phyloP scores from a whole-genome alignment of 495 filamentous ascomycete species.

The Tuber umbilicatum region DNA sequence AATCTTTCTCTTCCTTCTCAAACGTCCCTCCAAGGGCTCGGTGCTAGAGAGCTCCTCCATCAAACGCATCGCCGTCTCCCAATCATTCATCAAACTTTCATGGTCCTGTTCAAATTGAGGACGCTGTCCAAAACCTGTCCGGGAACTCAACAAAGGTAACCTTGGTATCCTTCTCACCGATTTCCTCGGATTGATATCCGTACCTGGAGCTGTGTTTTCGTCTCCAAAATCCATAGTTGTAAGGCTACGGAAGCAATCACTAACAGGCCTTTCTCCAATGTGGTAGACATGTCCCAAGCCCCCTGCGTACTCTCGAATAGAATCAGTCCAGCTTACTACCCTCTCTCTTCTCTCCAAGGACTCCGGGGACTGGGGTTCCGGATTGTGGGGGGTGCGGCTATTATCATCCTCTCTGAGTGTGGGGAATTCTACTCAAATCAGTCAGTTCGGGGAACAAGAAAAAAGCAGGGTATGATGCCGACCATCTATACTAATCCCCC shows the following conservation, averaged over 20 bases:
- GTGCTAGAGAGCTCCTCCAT: constrained; percentile 22
- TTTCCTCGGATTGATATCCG: not conserved
- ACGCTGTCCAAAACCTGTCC: constrained; percentile 6
- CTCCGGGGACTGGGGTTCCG: not conserved
- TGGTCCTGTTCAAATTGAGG: constrained; percentile 12
- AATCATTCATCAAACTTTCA: constrained; percentile 17
- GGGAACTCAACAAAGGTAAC: constrained; percentile 12
- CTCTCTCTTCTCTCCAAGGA: not conserved
- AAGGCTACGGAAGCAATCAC: constrained; percentile 22
- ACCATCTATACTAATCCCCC: constrained; percentile 11
- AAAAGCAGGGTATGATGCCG: not conserved
- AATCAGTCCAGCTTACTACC: constrained; percentile 22
- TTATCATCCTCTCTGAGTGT: not conserved
- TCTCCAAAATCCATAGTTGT: not conserved
- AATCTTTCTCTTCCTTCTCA: not conserved
- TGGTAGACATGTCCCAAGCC: constrained; percentile 14
- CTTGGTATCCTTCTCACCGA: constrained; percentile 6
- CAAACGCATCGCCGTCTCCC: constrained; percentile 23
- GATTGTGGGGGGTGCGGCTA: not conserved
- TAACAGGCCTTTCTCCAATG: constrained; percentile 24
- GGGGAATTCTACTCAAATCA: not conserved
- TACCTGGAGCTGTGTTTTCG: not conserved
- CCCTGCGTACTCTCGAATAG: constrained; percentile 27
- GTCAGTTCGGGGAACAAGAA: not conserved
- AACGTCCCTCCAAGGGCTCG: constrained; percentile 18